A percentile compares a stretch with the other conserved stretches of the same genome.
phyloP scores from a whole-genome alignment of 2,329 filamentous ascomycete species.

The Hansfordia pulvinata region DNA sequence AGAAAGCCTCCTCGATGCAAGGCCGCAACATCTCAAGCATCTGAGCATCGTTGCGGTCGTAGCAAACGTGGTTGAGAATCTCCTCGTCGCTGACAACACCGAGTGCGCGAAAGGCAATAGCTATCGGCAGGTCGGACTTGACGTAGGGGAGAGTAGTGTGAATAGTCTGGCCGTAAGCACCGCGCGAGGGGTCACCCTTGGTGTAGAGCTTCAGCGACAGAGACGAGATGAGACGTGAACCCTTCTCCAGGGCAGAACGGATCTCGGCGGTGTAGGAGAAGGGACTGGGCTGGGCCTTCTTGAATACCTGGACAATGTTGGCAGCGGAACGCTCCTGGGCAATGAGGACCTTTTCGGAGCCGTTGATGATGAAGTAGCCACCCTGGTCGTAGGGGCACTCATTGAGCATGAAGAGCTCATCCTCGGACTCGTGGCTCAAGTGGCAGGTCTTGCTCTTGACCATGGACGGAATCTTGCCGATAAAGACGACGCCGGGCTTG shows the following conservation, averaged over 20 bases:
- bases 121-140: slow-evolving; percentile 85
- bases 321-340: slow-evolving; percentile 94
- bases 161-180: slow-evolving; percentile 75
- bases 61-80: slow-evolving; percentile 95
- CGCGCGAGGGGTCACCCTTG: slow-evolving; percentile 69
- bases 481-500: slow-evolving; percentile 65
- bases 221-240: slow-evolving; percentile 85
- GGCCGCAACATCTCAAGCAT: slow-evolving; percentile 97
- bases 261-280: slow-evolving; percentile 94
- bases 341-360: slow-evolving; percentile 95
- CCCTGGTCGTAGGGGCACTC: slow-evolving; percentile 98
- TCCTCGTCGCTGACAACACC: slow-evolving; percentile 96
- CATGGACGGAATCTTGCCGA: slow-evolving; percentile 96
- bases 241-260: slow-evolving; percentile 89
- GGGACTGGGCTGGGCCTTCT: slow-evolving; percentile 85
- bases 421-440: slow-evolving; percentile 68
- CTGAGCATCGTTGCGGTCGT: slow-evolving; percentile 85
- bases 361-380: slow-evolving; percentile 98
- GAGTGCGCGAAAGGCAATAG: slow-evolving; percentile 87
- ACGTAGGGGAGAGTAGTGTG: slow-evolving; percentile 87
- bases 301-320: slow-evolving; percentile 98
- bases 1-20: slow-evolving; percentile 92
- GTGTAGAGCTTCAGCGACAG: slow-evolving; percentile 82
- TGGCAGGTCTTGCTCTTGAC: slow-evolving; percentile 94
- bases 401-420: slow-evolving; percentile 79